phyloP scores from a whole-genome alignment of 768 basidiomycete species.

The Calocybe cyanea region DNA sequence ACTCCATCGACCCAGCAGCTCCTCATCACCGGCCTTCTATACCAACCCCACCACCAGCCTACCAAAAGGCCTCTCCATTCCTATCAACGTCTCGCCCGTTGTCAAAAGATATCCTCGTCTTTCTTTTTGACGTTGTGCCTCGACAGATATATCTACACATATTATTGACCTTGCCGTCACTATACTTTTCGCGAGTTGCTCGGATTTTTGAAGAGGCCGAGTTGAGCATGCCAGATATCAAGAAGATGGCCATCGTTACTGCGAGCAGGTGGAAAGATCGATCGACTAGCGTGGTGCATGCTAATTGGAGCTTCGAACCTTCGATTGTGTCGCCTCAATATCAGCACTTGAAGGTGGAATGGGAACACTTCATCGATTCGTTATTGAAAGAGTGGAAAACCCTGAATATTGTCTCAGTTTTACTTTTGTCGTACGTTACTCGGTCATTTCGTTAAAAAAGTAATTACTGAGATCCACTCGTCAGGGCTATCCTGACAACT shows the following conservation, averaged over 20 bases:
- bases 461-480: too few species aligned
- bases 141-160: constrained; percentile 31
- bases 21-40: neutral
- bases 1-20: neutral
- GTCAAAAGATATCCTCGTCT: too few species aligned
- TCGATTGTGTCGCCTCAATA: constrained; percentile 59
- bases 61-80: neutral
- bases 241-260: constrained; percentile 35
- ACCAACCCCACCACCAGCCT: neutral
- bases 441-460: neutral
- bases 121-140: constrained; percentile 17
- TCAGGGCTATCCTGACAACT: neutral
- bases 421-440: constrained; percentile 16
- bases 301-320: too few species aligned
- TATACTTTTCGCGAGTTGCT: constrained; percentile 70
- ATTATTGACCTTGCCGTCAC: constrained; percentile 57
- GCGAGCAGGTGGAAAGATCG: too few species aligned
- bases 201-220: constrained; percentile 65
- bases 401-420: constrained; percentile 17
- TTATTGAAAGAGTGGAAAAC: constrained; percentile 19
- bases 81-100: too few species aligned
- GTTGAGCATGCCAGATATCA: constrained; percentile 56
- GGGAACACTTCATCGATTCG: constrained; percentile 18
- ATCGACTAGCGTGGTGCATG: too few species aligned
- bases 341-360: constrained; percentile 48